Base-by-base conservation (phyloP, 805 yeast species). In the Millerozyma acaciae region DNA sequence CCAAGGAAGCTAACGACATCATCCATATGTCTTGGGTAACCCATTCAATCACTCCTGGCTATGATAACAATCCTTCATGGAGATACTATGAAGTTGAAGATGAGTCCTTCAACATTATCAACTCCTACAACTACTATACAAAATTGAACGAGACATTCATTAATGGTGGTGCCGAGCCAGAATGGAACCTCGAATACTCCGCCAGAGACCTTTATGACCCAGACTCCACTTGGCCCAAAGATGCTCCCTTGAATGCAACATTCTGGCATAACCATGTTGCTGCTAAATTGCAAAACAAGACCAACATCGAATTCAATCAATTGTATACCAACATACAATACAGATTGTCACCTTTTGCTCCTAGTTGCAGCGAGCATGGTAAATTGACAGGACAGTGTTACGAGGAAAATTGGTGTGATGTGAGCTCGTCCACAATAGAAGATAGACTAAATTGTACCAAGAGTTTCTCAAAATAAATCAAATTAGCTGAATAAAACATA, bases 41-140 rank as follows among this genome's bases (percentile, higher is more conserved):
- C 3, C 87, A 78, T 38, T 76, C 85, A 0, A 73, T 81, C 24
- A 78, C 86, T 6, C 84, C 87, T 6, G 65, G 68, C 48, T 56
- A 64, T 6, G 66, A 75, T 31, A 68, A 72, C 43, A 81, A 81
- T 51, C 89, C 89, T 5, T 70, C 78, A 14, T 81, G 85, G 83
- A 71, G 84, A 52, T 80, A 78, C 57, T 82, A 81, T 47, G 77
- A 76, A 43, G 78, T 81, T 34, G 86, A 81, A 50, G 57, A 70
- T 15, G 55, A 70, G 42, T 70, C 84, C 5, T 79, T 78, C 59
- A 73, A 73, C 42, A 62, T 81, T 38, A 65, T 78, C 68, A 76
- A 81, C 48, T 64, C 79, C 2, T 68, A 54, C 57, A 79, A 78
- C 46, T 78, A 68, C 57, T 79, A 69, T 53, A 67, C 81, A n/a